Evolutionary conservation across 2,329 filamentous ascomycete species (phyloP).

Genomic region (Neonectria neomacrospora): DNA sequence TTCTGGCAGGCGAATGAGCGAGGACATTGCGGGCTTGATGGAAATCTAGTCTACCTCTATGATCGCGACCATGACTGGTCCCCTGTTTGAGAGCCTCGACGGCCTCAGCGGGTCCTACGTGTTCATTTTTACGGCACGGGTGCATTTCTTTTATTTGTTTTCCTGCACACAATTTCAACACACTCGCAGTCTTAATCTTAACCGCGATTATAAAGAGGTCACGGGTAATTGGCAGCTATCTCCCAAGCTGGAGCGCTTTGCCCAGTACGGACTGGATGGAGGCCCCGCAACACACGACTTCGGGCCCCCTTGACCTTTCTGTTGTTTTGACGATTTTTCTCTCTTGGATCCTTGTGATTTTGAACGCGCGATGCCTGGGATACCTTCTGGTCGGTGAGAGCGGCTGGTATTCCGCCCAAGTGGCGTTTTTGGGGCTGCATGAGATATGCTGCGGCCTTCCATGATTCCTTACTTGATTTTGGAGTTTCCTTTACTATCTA

Average conservation of each 20-base stretch:
- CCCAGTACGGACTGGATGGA: slow-evolving; percentile 4
- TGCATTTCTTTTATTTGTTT: slow-evolving; percentile 18
- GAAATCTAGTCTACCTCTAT: slow-evolving; percentile 60
- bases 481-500: slow-evolving; percentile 13
- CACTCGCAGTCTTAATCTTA: slow-evolving; percentile 29
- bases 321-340: slow-evolving; percentile 24
- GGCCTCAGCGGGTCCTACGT: slow-evolving; percentile 12
- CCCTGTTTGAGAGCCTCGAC: neutral
- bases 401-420: slow-evolving; percentile 47
- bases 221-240: neutral
- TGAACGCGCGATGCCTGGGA: slow-evolving; percentile 45
- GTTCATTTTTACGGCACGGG: neutral
- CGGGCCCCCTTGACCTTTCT: slow-evolving; percentile 24
- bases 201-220: neutral
- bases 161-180: slow-evolving; percentile 33
- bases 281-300: slow-evolving; percentile 26
- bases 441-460: slow-evolving; percentile 20
- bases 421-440: slow-evolving; percentile 39
- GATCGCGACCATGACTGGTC: neutral
- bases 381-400: slow-evolving; percentile 53
- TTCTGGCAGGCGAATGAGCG: slow-evolving; percentile 67
- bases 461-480: slow-evolving; percentile 12
- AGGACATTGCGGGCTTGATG: slow-evolving; percentile 71
- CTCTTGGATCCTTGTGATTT: slow-evolving; percentile 29
- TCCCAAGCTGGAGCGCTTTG: neutral